A percentile compares a stretch with the other conserved stretches of the same genome.
These are phyloP conservation scores for Pseudopithomyces chartarum DNA, from an alignment of 2,329 filamentous ascomycete species.

Conservation along the genomic window DNA sequence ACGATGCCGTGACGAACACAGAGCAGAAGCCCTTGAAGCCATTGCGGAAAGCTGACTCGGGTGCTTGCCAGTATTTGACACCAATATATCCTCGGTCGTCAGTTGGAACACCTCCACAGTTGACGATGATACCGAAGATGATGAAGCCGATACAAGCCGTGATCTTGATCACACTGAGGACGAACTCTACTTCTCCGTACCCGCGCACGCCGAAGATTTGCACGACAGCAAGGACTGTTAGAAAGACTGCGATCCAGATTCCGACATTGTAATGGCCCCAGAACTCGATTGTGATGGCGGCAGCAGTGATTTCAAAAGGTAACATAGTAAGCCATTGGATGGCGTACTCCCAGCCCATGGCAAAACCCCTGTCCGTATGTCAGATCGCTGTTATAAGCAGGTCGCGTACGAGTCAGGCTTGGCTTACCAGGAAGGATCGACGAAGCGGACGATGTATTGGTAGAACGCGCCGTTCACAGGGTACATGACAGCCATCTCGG, in stretches of 20 bases:
- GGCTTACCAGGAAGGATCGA: conserved; percentile 48
- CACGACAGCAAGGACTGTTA: conserved; percentile 29
- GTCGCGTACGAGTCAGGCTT: not conserved
- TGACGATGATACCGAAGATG: conserved; percentile 65
- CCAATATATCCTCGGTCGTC: conserved; percentile 63
- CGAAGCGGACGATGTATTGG: conserved; percentile 47
- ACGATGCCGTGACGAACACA: conserved; percentile 66
- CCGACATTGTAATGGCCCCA: conserved; percentile 3
- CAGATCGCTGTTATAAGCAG: not conserved
- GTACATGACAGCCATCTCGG: conserved; percentile 48
- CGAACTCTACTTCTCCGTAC: conserved; percentile 58
- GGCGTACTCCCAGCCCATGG: conserved; percentile 43
- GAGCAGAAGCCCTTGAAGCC: conserved; percentile 67
- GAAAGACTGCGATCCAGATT: conserved; percentile 40
- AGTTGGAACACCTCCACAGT: conserved; percentile 63
- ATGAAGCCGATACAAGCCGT: conserved; percentile 66
- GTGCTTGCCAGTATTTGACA: conserved; percentile 62
- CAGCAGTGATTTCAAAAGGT: conserved; percentile 42
- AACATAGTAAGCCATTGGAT: conserved; percentile 38
- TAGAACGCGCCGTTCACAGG: conserved; percentile 50
- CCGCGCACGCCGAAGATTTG: conserved; percentile 42
- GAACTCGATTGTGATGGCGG: conserved; percentile 11
- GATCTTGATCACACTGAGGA: conserved; percentile 63
- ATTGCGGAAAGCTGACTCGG: conserved; percentile 56
- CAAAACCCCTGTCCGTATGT: conserved; percentile 34